Evolutionary conservation across 768 basidiomycete species (phyloP).

Genomic region (Chalciporus pseudorubinellus): DNA sequence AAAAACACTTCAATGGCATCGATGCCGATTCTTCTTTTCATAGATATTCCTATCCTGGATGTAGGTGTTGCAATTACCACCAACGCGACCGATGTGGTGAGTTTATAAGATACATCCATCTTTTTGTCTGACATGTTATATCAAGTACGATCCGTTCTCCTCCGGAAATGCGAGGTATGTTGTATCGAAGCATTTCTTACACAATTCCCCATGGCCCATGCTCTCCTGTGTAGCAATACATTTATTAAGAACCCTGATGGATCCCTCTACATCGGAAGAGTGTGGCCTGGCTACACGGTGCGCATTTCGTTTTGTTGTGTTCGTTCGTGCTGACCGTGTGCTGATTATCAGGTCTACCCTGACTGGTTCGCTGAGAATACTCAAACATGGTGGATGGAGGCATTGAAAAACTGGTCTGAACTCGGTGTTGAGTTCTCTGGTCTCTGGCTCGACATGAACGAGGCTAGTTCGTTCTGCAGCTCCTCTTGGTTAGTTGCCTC

Average conservation of each 20-base stretch:
- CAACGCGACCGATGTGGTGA: conserved; percentile 61
- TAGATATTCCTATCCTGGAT: conserved; percentile 72
- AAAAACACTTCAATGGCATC: neutral
- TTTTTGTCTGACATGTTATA: neutral
- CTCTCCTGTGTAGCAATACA: conserved; percentile 44
- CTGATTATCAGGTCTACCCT: conserved; percentile 46
- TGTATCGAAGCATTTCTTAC: neutral
- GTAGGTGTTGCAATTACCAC: conserved; percentile 55
- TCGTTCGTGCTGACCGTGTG: neutral
- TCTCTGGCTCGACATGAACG: conserved; percentile 73
- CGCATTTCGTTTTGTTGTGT: conserved; percentile 6
- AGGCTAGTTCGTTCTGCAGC: conserved; percentile 61
- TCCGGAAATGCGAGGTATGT: conserved; percentile 57
- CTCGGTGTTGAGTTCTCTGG: conserved; percentile 59
- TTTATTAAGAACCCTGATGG: conserved; percentile 78
- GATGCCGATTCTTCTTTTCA: neutral
- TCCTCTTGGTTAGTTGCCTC: conserved; percentile 47
- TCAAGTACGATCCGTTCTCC: conserved; percentile 65
- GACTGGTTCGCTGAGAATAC: conserved; percentile 60
- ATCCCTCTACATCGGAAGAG: conserved; percentile 67
- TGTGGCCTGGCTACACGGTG: conserved; percentile 77
- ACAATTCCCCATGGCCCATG: neutral
- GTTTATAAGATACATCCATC: conserved; percentile 24
- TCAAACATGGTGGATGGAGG: conserved; percentile 59
- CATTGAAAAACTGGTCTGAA: conserved; percentile 51